Percentiles rank a stretch among this genome's conserved stretches.
phyloP scores from a whole-genome alignment of 2,329 filamentous ascomycete species.

The Dothideomycetes sp. region DNA sequence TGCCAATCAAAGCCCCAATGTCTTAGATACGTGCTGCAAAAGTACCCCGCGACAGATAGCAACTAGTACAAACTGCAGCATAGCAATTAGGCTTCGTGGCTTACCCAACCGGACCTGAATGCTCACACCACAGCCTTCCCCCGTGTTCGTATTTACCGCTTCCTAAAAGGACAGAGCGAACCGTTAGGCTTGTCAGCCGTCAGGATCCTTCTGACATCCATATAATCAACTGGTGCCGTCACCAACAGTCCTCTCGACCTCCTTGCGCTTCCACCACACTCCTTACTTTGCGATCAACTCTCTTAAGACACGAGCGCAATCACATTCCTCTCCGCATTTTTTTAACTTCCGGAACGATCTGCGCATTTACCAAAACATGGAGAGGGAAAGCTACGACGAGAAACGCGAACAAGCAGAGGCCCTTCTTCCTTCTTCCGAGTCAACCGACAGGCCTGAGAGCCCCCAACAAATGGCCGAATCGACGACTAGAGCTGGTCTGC shows the following conservation, averaged over 20 bases:
- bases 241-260: not conserved
- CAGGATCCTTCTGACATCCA: no score
- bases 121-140: not conserved
- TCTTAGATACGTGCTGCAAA: no score
- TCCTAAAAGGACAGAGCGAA: not conserved
- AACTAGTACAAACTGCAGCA: no score
- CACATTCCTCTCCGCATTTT: not conserved
- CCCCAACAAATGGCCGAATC: not conserved
- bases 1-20: no score
- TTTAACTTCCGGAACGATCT: not conserved
- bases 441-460: not conserved
- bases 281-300: not conserved
- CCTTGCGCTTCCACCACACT: not conserved
- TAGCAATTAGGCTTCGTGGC: not conserved
- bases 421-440: not conserved
- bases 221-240: not conserved
- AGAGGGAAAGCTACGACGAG: not conserved
- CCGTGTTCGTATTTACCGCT: not conserved
- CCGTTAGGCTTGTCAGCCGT: not conserved
- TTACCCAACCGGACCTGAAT: not conserved
- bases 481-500: conserved; percentile 52
- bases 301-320: not conserved
- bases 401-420: not conserved
- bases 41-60: no score
- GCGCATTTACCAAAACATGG: no score